These are phyloP conservation scores for Fonsecaea nubica DNA, from an alignment of 2,329 filamentous ascomycete species.

Conservation along the genomic window DNA sequence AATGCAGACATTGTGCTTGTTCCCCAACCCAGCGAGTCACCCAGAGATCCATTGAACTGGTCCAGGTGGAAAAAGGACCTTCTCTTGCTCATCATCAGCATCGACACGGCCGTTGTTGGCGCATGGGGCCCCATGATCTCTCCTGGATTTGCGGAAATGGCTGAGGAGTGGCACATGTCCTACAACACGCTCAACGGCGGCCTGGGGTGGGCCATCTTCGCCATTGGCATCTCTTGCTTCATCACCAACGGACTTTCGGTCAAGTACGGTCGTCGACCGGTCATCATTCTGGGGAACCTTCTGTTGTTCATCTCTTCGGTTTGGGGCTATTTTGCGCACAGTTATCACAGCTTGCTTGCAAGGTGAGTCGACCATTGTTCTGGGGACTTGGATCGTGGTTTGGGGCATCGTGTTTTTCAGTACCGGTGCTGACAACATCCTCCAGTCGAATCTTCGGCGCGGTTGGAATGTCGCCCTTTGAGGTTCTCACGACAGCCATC, in stretches of 20 bases:
- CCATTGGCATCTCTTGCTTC: conserved; percentile 43
- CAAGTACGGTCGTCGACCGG: conserved; percentile 36
- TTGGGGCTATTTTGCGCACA: conserved; percentile 38
- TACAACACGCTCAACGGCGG: conserved; percentile 46
- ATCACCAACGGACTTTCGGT: conserved; percentile 36
- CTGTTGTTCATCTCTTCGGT: conserved; percentile 36
- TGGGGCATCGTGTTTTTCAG: background rate
- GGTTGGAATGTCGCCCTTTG: conserved; percentile 39
- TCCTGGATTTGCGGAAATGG: conserved; percentile 46
- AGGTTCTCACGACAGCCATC: conserved; percentile 43
- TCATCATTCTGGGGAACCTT: conserved; percentile 35
- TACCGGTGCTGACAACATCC: background rate
- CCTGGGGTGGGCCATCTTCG: conserved; percentile 45
- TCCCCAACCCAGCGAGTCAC: conserved; percentile 43
- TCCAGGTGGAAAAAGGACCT: conserved; percentile 49
- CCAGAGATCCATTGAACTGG: conserved; percentile 45
- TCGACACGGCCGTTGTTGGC: conserved; percentile 48
- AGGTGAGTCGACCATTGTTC: background rate
- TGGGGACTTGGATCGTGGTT: background rate
- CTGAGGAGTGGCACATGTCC: conserved; percentile 43
- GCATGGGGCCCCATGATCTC: conserved; percentile 49
- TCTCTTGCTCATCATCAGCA: conserved; percentile 48
- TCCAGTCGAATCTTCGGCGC: conserved; percentile 35
- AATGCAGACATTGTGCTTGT: conserved; percentile 44
- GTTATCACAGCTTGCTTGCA: conserved; percentile 37